Base-by-base conservation (phyloP, 208 protist genomes). In the Vickermania ingenoplastis region DNA sequence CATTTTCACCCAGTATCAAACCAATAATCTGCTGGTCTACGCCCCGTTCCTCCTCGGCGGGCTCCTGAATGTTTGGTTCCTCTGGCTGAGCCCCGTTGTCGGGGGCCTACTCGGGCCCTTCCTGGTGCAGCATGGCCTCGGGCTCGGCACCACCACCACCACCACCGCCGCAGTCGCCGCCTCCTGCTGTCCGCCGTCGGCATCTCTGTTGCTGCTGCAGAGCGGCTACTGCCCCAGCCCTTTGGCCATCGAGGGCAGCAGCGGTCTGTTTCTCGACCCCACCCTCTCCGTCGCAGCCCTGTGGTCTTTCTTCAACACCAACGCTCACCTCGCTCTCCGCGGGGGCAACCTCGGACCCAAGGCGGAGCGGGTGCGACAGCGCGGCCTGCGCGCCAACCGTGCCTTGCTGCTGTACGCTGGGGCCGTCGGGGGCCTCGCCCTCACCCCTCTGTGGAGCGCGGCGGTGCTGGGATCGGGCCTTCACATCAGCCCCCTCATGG, bases 21-120 rank as follows among this genome's bases (percentile, higher is more conserved):
- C 81, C 3, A 89, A 80, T 64, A 95, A 95, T 58, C 51, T 87
- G 21, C 75, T 80, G 54, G 83, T 92, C 59, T 67, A 77, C 1
- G 61, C 70, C 14, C 89, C 81, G 7, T 73, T 90, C 36, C 27
- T 63, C 14, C 59, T 64, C 3, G 57, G 56, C 89, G 0, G 60
- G 69, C 27, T 58, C 66, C 2, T 78, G 13, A 5, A 54, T 26
- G n/a, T 28, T 13, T 17, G 50, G 21, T 28, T 54, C 23, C 13
- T 54, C 23, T 7, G 5, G 21, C 5, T 54, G 21, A 25, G 13
- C n/a, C 50, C 21, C n/a, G 21, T 28, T 5, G 50, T 28, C 7
- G 50, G 13, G 13, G 50, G 50, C 7, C 21, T 26, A 25, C 50
- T 28, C 23, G 50, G 24, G n/a, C 50, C 50, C n/a, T 28, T 54